Conservation (phyloP, 2,329 filamentous ascomycete genomes). For the Triangularia verruculosa region DNA sequence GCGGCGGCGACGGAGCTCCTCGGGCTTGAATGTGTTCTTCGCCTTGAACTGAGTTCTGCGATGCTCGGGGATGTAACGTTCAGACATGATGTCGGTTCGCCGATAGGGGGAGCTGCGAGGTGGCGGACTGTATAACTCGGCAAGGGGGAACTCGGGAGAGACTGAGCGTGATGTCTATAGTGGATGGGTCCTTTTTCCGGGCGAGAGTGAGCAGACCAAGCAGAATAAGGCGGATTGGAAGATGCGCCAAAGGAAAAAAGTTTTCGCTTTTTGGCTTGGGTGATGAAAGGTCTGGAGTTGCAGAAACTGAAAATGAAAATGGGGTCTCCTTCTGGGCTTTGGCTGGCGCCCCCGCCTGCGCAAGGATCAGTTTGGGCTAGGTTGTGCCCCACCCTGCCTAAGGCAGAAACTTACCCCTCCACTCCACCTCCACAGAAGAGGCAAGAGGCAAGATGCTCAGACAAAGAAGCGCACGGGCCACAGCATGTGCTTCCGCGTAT, state of each 20-base stretch:
- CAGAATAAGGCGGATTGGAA: constrained; percentile 9
- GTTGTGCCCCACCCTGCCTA: constrained; percentile 14
- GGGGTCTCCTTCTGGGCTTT: constrained; percentile 13
- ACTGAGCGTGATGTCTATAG: constrained; percentile 3
- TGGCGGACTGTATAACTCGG: constrained; percentile 4
- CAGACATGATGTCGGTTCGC: constrained; percentile 70
- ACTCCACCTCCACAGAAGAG: too few species aligned
- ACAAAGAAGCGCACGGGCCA: background rate
- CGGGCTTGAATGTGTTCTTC: constrained; percentile 98
- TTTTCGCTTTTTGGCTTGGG: constrained; percentile 21
- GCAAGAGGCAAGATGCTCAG: background rate
- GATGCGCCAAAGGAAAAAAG: constrained; percentile 7
- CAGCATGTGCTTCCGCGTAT: constrained; percentile 6
- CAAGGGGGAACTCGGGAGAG: background rate
- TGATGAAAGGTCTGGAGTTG: constrained; percentile 29
- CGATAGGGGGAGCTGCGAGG: constrained; percentile 27
- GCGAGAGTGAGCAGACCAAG: background rate
- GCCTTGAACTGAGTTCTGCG: constrained; percentile 99
- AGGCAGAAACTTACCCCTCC: constrained; percentile 7
- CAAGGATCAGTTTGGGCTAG: constrained; percentile 6
- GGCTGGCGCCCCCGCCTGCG: background rate
- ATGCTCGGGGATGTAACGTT: constrained; percentile 99
- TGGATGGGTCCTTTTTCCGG: constrained; percentile 11
- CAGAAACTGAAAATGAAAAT: constrained; percentile 25
- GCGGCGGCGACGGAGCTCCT: constrained; percentile 95